Conservation (phyloP, 2,329 filamentous ascomycete genomes). For the Microcyclosporella mali region DNA sequence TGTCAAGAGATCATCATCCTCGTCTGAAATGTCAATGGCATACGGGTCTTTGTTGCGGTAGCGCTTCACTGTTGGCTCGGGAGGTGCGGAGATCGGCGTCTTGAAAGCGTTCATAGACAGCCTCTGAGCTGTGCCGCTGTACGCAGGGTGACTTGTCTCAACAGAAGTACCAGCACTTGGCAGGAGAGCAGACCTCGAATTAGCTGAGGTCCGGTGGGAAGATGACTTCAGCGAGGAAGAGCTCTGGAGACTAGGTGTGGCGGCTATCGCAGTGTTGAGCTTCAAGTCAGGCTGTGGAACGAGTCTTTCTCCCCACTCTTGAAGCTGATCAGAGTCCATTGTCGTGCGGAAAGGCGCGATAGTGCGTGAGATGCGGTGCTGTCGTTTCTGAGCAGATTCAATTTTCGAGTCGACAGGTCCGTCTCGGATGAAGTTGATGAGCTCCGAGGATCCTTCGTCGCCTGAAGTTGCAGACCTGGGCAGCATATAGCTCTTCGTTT, state of each 20-base stretch:
- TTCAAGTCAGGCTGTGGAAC: slow-evolving; percentile 16
- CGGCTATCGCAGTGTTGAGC: slow-evolving; percentile 14
- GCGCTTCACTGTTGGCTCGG: slow-evolving; percentile 53
- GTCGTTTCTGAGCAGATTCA: slow-evolving; percentile 21
- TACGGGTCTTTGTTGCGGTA: slow-evolving; percentile 82
- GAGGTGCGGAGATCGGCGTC: not conserved
- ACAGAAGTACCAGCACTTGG: slow-evolving; percentile 5
- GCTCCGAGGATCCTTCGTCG: slow-evolving; percentile 66
- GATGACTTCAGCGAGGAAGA: slow-evolving; percentile 15
- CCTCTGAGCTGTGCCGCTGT: slow-evolving; percentile 13
- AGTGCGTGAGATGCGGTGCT: slow-evolving; percentile 70
- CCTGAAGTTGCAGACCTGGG: slow-evolving; percentile 51
- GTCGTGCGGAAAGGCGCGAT: slow-evolving; percentile 80
- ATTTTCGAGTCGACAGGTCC: slow-evolving; percentile 55
- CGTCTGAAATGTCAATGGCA: slow-evolving; percentile 65
- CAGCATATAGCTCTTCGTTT: slow-evolving; percentile 21
- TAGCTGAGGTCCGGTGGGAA: slow-evolving; percentile 33
- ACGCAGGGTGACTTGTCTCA: slow-evolving; percentile 12
- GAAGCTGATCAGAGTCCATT: slow-evolving; percentile 76
- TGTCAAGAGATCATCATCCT: slow-evolving; percentile 39
- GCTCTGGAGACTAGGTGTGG: slow-evolving; percentile 12
- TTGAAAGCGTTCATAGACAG: slow-evolving; percentile 4
- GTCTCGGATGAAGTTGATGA: slow-evolving; percentile 92
- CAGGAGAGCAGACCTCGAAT: slow-evolving; percentile 33
- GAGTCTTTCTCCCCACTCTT: slow-evolving; percentile 29